Evolutionary conservation across 1,284 basidiomycete species (phyloP).

Genomic region (Trichosporon inkin): DNA sequence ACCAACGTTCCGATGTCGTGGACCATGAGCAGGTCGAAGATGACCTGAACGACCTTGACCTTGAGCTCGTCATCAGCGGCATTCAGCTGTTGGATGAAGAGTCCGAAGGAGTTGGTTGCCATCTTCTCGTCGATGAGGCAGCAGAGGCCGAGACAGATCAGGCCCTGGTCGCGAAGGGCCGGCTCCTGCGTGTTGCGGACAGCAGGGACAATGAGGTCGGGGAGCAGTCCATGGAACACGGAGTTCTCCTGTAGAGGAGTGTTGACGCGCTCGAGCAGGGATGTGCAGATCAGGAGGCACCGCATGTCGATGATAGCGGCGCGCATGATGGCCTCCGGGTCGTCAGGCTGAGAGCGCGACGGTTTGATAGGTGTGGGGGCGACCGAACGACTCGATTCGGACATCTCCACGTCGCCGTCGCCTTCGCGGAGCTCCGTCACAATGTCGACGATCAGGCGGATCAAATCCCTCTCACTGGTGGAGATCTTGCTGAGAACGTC

Average conservation of each 20-base stretch:
- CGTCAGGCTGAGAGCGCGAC: slow-evolving; percentile 19
- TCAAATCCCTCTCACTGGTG: slow-evolving; percentile 81
- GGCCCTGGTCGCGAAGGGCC: slow-evolving; percentile 75
- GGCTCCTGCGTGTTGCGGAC: slow-evolving; percentile 78
- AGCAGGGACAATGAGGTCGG: slow-evolving; percentile 84
- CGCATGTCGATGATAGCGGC: slow-evolving; percentile 73
- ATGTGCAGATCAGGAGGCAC: slow-evolving; percentile 82
- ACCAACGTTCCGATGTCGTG: slow-evolving; percentile 63
- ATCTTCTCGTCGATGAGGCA: slow-evolving; percentile 87
- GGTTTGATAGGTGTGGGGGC: neutral
- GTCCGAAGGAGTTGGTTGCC: slow-evolving; percentile 80
- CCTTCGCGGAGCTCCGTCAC: slow-evolving; percentile 70
- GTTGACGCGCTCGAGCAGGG: slow-evolving; percentile 85
- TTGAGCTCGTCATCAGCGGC: slow-evolving; percentile 72
- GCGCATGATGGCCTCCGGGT: slow-evolving; percentile 36
- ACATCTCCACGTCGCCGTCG: slow-evolving; percentile 52
- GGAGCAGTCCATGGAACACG: slow-evolving; percentile 81
- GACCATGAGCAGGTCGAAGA: slow-evolving; percentile 88
- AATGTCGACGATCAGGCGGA: slow-evolving; percentile 89
- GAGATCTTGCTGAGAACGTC: slow-evolving; percentile 83
- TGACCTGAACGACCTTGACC: slow-evolving; percentile 73
- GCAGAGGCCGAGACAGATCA: slow-evolving; percentile 80
- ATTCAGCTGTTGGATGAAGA: slow-evolving; percentile 83
- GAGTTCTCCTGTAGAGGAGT: slow-evolving; percentile 92
- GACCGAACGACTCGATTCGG: slow-evolving; percentile 11